Evolutionary conservation across 768 basidiomycete species (phyloP), one percentile per base, ranked within the genome.

Genomic region (Russula ochroleuca): DNA sequence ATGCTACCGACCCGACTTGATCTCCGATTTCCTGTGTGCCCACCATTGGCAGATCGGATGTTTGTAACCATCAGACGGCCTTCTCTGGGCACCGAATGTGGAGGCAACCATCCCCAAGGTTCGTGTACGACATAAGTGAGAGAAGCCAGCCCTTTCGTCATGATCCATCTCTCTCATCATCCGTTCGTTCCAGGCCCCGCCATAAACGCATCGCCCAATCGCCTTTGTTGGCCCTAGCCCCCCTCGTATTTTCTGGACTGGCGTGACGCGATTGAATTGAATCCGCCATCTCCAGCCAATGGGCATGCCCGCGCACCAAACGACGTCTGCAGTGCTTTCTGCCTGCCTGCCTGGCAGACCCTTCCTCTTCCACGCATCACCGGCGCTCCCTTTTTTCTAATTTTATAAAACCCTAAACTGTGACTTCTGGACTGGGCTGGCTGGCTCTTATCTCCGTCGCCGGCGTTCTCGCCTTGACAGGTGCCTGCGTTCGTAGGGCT

Each of bases 371-470:
- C 52, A 40, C 38, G 45, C 58, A 23, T 40, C 31, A 31, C 59
- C 63, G 54, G 63, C 63, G 63, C 57, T 53, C 51, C 28, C 35
- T 37, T 49, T 45, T 50, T 56, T 58, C 59, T 56, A 60, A 59
- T 28, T 60, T 55, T 64, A 60, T 50, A 64, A 61, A 60, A 61
- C 63, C 59, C 59, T 64, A 49, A 64, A 51, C 63, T 33, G 48
- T 33, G 63, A 52, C 52, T 54, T n/a, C 59, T 61, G 59, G 63
- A 21, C 63, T 56, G 40, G 63, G 41, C 59, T 56, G 63, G 41
- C 59, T 56, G 59, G 54, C 59, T 58, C 55, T 63, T 64, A 64
- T 64, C 63, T 64, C 63, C 63, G 63, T 64, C 52, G 28, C 48
- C 48, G 63, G 48, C 63, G 53, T 55, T 56, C 25, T 54, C 63